Evolutionary conservation across 495 filamentous ascomycete genomes (phyloP).

Genomic region (Aspergillus cavernicola): DNA sequence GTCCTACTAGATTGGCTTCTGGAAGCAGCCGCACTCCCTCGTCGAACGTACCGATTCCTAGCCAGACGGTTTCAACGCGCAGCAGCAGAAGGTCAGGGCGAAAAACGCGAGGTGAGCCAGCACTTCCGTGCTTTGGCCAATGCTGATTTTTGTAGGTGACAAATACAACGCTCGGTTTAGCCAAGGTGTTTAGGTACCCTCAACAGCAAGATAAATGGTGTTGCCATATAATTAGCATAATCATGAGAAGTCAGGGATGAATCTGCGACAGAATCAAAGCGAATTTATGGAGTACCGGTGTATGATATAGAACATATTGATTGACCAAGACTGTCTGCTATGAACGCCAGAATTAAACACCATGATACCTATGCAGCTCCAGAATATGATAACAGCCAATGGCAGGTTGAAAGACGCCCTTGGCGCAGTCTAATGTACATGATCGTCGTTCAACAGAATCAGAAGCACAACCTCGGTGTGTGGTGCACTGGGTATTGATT

Average conservation of each 20-base stretch:
- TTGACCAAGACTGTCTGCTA: conserved; percentile 26
- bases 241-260: background rate
- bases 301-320: conserved; percentile 20
- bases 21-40: conserved; percentile 17
- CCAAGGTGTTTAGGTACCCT: conserved; percentile 2
- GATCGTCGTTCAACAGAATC: conserved; percentile 13
- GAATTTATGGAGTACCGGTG: background rate
- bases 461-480: background rate
- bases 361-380: conserved; percentile 17
- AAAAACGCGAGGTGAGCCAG: conserved; percentile 25
- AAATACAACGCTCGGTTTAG: conserved; percentile 36
- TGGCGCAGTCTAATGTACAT: conserved; percentile 27
- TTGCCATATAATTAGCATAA: background rate
- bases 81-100: conserved; percentile 18
- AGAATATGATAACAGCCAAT: conserved; percentile 2
- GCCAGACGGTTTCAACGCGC: conserved; percentile 9
- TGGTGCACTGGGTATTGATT: background rate
- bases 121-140: background rate
- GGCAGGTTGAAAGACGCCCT: background rate
- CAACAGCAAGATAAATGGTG: background rate
- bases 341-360: conserved; percentile 29
- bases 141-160: conserved; percentile 22
- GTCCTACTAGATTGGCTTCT: conserved; percentile 19
- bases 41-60: background rate
- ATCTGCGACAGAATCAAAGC: background rate